Base-by-base conservation (phyloP, 805 yeast genomes). In the Crinitomyces ghanaensis region DNA sequence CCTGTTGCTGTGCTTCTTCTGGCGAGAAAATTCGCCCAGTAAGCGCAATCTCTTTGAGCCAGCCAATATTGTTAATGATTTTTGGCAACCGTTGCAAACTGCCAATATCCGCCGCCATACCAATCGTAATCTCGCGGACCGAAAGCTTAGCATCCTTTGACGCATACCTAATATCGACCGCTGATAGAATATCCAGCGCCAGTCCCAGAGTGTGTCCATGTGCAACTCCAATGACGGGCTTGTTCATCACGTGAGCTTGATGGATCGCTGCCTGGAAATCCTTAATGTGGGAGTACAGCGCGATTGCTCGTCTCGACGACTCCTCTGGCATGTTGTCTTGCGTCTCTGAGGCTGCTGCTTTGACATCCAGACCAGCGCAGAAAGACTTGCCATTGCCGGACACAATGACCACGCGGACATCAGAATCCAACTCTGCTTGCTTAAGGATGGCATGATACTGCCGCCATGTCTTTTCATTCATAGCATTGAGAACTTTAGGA, bases 41-140 rank as follows among this genome's bases (percentile, higher is more conserved):
- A 41, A 72, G 63, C 4, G 79, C 72, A 30, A 71, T 54, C 43
- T 76, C 79, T 49, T 65, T 66, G 39, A 77, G 55, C 57, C 70
- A 62, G 4, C 82, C 73, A 11, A 60, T 55, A 50, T 76, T 76
- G 27, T 65, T 66, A 13, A 67, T 66, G 1, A 74, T 36, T 13
- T 49, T 48, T 4, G 82, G 77, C 37, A 78, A 47, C 48, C 88
- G 63, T 54, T 80, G 86, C 37, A 80, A 59, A 1, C 81, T 66
- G 4, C 93, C 93, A 47, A 80, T 77, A 50, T 81, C 91, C 2
- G 91, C 85, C 24, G 81, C 68, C 49, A 81, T 63, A 2, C 88
- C 91, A 34, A 80, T 63, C 40, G 73, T 70, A 39, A 79, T 72
- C 55, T 80, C 93, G 36, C 77, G 69, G 36, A 81, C 68, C 26